Base-by-base conservation (phyloP, 192 early-diverging fungal species). In the Gonapodya prolifera region DNA sequence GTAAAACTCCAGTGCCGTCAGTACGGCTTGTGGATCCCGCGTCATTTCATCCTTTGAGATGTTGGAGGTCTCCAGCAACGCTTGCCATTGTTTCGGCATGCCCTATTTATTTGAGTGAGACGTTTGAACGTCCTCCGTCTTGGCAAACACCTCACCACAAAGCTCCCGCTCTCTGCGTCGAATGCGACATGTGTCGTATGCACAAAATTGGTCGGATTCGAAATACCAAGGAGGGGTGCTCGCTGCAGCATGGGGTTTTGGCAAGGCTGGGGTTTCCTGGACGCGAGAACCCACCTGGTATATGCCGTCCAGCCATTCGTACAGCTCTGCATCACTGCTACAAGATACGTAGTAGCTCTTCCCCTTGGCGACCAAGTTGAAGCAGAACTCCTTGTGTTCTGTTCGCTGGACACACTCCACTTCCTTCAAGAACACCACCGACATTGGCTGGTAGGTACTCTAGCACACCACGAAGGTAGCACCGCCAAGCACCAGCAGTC, bases 1-100 rank as follows among this genome's bases (percentile, higher is more conserved):
- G 87, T 98, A 99, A 78, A 99, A 99, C 82, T 98, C 96, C 33
- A 99, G 86, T 33, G 96, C 96, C 80, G 98, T 96, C 28, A 98
- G 82, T 34, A 99, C 98, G 29, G 96, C 96, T 84, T 98, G 96
- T 33, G 98, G 98, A 78, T 99, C 95, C 83, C 94, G 95, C 36
- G 94, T 91, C 80, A 95, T 96, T 89, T 99, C 98, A 80, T 99
- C 95, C 80, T 96, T 91, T 29, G 98, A 96, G 75, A 99, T 96
- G 74, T 91, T 92, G 1, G 96, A 97, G 28, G 92, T 89, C 82
- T 96, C 94, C 70, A 99, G 84, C 30, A 99, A 88, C 82, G 87
- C 90, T 69, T 91, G 94, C 98, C 98, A 99, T 81, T 96, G 93
- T 78, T 93, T 92, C 74, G 98, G 98, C 78, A 99, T 81, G 45